Conservation (phyloP, 768 basidiomycete genomes). For the Rhodotorula sphaerocarpa region DNA sequence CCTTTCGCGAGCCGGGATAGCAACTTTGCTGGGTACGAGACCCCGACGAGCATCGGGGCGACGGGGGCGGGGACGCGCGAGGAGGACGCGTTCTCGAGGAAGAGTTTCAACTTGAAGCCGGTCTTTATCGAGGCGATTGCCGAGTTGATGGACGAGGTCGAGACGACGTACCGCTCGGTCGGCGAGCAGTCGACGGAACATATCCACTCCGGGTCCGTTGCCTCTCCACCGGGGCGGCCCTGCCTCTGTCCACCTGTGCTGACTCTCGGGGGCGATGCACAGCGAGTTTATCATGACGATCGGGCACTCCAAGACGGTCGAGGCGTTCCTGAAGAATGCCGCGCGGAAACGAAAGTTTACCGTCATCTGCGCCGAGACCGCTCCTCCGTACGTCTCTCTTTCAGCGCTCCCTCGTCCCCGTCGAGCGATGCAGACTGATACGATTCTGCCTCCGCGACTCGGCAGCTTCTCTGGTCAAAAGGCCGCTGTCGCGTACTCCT, state of each 20-base stretch:
- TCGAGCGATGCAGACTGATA: constrained; percentile 1
- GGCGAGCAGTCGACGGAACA: constrained; percentile 91
- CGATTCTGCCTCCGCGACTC: not conserved
- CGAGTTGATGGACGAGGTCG: constrained; percentile 89
- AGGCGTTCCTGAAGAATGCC: constrained; percentile 83
- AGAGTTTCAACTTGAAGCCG: constrained; percentile 57
- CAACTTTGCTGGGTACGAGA: constrained; percentile 6
- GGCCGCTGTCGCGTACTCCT: constrained; percentile 72
- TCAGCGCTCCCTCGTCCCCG: not conserved
- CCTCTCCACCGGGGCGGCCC: not conserved
- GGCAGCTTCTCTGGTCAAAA: constrained; percentile 71
- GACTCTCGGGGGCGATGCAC: not conserved
- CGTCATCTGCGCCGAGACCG: constrained; percentile 90
- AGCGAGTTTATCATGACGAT: constrained; percentile 93
- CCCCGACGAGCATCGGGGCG: not conserved
- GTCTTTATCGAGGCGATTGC: constrained; percentile 94
- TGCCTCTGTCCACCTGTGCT: not conserved
- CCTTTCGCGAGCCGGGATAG: not conserved
- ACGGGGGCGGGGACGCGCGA: constrained; percentile 13
- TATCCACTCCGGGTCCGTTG: constrained; percentile 88
- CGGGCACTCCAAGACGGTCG: constrained; percentile 89
- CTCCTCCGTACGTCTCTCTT: constrained; percentile 63
- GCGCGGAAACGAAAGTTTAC: constrained; percentile 85
- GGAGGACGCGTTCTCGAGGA: constrained; percentile 42
- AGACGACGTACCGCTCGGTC: constrained; percentile 89